phyloP scores from a whole-genome alignment of 208 protist species.

The Acanthamoeba lenticulata region DNA sequence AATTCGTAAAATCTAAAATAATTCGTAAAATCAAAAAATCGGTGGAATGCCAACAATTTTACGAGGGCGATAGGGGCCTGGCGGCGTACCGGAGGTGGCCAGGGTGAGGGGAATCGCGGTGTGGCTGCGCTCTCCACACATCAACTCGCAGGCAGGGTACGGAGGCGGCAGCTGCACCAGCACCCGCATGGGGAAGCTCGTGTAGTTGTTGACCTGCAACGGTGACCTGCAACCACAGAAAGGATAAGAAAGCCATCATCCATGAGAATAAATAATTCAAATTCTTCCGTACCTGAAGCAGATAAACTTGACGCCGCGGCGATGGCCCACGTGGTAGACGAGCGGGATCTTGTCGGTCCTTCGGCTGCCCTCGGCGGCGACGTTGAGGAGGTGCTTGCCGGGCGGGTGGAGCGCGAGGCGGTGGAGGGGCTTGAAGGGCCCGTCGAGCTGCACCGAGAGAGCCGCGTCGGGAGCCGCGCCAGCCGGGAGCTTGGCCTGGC shows the following conservation, averaged over 20 bases:
- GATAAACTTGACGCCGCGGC: neutral
- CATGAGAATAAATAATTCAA: neutral
- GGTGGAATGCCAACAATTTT: neutral
- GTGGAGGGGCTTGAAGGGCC: neutral
- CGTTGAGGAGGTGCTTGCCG: neutral
- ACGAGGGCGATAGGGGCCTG: neutral
- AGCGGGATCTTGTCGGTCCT: neutral
- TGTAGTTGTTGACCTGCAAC: neutral
- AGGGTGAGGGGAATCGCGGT: neutral
- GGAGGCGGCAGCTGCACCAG: conserved; percentile 18
- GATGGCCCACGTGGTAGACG: neutral
- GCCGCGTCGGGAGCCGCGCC: no score
- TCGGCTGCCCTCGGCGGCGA: neutral
- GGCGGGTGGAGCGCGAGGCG: neutral
- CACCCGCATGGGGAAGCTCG: neutral
- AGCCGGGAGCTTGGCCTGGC: no score
- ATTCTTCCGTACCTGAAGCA: neutral
- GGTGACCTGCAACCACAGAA: neutral
- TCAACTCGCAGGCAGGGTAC: neutral
- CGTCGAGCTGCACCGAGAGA: neutral
- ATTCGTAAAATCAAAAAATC: no score
- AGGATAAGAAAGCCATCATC: neutral
- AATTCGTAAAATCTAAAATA: no score
- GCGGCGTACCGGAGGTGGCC: neutral
- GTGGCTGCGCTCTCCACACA: neutral